phyloP scores from a whole-genome alignment of 129 eudicot genomes.

The Logfia minima region DNA sequence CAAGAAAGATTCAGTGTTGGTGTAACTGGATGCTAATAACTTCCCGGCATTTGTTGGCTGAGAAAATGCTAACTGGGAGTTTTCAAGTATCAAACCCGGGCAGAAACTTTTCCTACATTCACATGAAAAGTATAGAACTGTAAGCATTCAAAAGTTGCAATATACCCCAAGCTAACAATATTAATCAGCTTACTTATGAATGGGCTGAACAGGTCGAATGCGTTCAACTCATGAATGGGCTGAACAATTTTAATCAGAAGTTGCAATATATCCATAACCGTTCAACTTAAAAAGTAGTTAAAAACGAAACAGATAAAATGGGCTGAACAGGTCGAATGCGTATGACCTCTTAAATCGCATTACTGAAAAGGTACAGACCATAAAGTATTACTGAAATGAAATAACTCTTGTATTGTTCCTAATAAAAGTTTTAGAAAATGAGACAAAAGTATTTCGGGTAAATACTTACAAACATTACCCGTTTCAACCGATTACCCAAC shows the following conservation, averaged over 20 bases:
- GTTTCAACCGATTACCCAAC: not conserved
- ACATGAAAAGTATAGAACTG: constrained; percentile 21
- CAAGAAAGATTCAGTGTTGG: constrained; percentile 56
- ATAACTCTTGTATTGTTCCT: not conserved
- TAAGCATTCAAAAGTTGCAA: not conserved
- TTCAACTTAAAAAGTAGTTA: not conserved
- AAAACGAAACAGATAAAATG: not conserved
- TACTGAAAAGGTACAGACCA: not conserved
- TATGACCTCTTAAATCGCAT: not conserved
- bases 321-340: not conserved
- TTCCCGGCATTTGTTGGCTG: constrained; percentile 76
- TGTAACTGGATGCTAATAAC: constrained; percentile 68
- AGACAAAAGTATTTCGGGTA: not conserved
- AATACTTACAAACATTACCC: not conserved
- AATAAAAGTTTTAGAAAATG: not conserved
- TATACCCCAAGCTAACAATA: not conserved
- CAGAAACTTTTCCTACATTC: constrained; percentile 69
- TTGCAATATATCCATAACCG: not conserved
- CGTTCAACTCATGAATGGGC: not conserved
- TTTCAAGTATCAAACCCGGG: constrained; percentile 39
- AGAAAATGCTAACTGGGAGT: constrained; percentile 63
- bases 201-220: not conserved
- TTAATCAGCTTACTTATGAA: not conserved
- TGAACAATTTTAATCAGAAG: not conserved
- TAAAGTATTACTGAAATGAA: not conserved